Conservation (phyloP, 345 rosid species). For the Aethionema arabicum region DNA sequence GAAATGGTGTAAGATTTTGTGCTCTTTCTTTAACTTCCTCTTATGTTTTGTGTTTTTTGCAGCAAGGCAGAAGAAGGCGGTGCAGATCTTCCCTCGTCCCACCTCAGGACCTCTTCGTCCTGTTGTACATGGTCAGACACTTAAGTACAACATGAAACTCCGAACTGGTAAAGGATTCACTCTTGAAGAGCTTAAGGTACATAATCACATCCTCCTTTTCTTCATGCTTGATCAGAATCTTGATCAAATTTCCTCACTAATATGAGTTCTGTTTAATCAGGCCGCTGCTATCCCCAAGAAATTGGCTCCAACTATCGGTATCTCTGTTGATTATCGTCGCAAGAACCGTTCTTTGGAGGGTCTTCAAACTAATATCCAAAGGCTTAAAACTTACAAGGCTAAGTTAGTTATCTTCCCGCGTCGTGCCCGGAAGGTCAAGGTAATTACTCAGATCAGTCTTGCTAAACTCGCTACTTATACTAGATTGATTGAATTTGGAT, state of each 20-base stretch:
- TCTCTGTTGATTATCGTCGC: constrained; percentile 71
- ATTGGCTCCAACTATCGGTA: constrained; percentile 71
- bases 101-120: constrained; percentile 82
- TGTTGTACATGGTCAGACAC: constrained; percentile 73
- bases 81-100: constrained; percentile 79
- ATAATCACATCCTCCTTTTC: neutral
- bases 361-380: constrained; percentile 71
- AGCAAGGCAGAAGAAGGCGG: constrained; percentile 90
- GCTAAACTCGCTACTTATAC: neutral
- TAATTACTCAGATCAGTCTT: constrained; percentile 13
- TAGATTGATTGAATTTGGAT: neutral
- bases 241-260: neutral
- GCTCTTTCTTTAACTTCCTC: neutral
- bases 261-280: constrained; percentile 8
- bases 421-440: constrained; percentile 69
- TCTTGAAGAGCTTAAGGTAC: constrained; percentile 90
- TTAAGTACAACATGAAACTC: constrained; percentile 82
- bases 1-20: neutral
- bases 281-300: constrained; percentile 63
- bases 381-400: constrained; percentile 87
- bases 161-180: constrained; percentile 82
- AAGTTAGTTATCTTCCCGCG: constrained; percentile 86
- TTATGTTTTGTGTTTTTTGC: neutral
- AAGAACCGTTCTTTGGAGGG: constrained; percentile 70
- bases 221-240: neutral